These are phyloP conservation scores for Sodiomyces alkalinus DNA, from an alignment of 2,329 filamentous ascomycete genomes.

Conservation along the genomic window DNA sequence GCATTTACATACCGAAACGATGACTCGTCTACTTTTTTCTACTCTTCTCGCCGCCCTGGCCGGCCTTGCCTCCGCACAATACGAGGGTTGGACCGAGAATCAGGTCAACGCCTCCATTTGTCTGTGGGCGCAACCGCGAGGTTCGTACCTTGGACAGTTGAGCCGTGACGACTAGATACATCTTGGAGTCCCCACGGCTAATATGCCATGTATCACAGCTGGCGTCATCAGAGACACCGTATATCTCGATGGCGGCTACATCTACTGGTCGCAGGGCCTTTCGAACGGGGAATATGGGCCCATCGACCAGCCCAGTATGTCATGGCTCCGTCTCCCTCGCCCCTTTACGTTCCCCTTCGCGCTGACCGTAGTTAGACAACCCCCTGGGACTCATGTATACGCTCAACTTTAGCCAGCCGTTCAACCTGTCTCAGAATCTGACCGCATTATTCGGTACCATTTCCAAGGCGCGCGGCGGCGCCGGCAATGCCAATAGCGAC, in stretches of 20 bases:
- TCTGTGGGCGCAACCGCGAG: conserved; percentile 33
- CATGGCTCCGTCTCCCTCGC: background rate
- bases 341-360: conserved; percentile 5
- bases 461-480: conserved; percentile 29
- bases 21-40: background rate
- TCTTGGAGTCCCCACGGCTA: no score
- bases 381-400: conserved; percentile 35
- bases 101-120: conserved; percentile 47
- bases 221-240: conserved; percentile 44
- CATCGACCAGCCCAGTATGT: conserved; percentile 25
- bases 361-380: conserved; percentile 27
- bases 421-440: conserved; percentile 36
- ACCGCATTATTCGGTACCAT: conserved; percentile 32
- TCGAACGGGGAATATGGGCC: conserved; percentile 22
- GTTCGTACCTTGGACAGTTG: no score
- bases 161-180: no score
- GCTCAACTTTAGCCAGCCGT: conserved; percentile 42
- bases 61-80: conserved; percentile 22
- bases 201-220: conserved; percentile 30
- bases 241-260: conserved; percentile 48
- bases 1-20: background rate
- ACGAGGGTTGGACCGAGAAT: conserved; percentile 29
- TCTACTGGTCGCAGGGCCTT: conserved; percentile 37
- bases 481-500: conserved; percentile 34
- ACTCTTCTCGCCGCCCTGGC: conserved; percentile 11